phyloP scores from a whole-genome alignment of 768 basidiomycete genomes.

The Multifurca ochricompacta region DNA sequence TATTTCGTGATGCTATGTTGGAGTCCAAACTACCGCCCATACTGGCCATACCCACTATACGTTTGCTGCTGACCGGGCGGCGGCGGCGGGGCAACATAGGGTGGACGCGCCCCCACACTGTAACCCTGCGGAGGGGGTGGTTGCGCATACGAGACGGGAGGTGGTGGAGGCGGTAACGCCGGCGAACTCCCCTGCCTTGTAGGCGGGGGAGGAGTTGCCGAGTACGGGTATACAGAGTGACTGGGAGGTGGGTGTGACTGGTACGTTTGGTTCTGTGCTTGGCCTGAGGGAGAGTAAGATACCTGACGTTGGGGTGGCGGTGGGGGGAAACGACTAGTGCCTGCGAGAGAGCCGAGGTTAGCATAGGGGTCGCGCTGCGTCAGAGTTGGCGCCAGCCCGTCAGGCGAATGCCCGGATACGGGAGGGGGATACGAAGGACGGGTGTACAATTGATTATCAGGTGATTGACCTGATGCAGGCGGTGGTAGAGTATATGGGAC shows the following conservation, averaged over 20 bases:
- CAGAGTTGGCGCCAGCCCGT: conserved; percentile 22
- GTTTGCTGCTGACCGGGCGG: conserved; percentile 28
- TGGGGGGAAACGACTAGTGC: conserved; percentile 18
- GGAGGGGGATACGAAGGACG: conserved; percentile 11
- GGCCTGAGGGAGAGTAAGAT: conserved; percentile 20
- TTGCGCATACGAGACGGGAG: conserved; percentile 24
- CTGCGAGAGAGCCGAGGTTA: conserved; percentile 12
- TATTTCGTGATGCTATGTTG: background rate
- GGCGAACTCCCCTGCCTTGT: conserved; percentile 16
- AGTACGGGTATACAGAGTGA: conserved; percentile 2
- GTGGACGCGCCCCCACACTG: conserved; percentile 1
- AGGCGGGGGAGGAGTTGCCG: conserved; percentile 1
- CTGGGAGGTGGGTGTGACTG: conserved; percentile 22
- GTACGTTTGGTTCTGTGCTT: conserved; percentile 11
- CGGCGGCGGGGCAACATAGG: conserved; percentile 19
- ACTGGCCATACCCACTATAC: conserved; percentile 25
- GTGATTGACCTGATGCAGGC: conserved; percentile 21
- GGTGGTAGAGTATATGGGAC: conserved; percentile 20
- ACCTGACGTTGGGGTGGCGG: conserved; percentile 24
- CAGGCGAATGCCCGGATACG: conserved; percentile 9
- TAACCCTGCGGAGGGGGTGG: conserved; percentile 22
- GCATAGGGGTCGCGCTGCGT: conserved; percentile 24
- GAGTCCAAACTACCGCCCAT: conserved; percentile 26
- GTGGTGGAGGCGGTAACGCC: conserved; percentile 27
- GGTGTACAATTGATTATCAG: conserved; percentile 1